These are phyloP conservation scores for Nakataea oryzae DNA, from an alignment of 2,329 filamentous ascomycete genomes.

Conservation along the genomic window DNA sequence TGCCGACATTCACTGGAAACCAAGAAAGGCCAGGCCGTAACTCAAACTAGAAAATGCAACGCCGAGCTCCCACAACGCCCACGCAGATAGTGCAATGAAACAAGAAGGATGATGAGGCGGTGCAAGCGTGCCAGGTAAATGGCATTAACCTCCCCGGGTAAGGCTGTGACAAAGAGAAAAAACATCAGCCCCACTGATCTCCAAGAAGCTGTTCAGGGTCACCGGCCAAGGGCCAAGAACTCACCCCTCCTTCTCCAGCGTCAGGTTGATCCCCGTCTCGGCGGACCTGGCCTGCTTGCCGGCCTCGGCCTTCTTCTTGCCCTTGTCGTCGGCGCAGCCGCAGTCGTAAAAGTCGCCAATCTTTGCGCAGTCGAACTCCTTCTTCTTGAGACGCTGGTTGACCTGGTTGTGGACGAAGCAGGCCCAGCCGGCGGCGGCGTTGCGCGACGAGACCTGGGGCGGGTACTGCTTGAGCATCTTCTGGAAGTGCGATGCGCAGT, in stretches of 20 bases:
- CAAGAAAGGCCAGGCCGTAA: too few relatives aligned
- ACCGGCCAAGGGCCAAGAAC: background rate
- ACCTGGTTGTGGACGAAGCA: conserved; percentile 60
- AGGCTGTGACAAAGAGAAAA: background rate
- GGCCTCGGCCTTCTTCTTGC: conserved; percentile 26
- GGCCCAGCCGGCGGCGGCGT: conserved; percentile 55
- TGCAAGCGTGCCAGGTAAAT: too few relatives aligned
- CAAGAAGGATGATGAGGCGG: background rate
- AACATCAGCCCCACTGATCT: background rate
- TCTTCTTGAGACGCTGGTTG: conserved; percentile 52
- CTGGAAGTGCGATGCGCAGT: conserved; percentile 60
- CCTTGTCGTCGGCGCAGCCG: conserved; percentile 56
- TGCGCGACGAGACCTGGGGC: conserved; percentile 53
- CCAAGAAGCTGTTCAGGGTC: too few relatives aligned
- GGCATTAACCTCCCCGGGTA: background rate
- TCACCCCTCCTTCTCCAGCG: background rate
- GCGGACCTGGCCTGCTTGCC: background rate
- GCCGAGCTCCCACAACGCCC: background rate
- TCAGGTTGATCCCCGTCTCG: conserved; percentile 6
- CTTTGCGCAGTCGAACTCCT: conserved; percentile 52
- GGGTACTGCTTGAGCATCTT: conserved; percentile 50
- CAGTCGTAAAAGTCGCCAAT: conserved; percentile 65
- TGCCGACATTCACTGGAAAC: too few relatives aligned
- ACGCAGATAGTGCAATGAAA: background rate
- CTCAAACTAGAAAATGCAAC: background rate